Base-by-base conservation (phyloP, 306 rosid species). In the Herpetospermum pedunculosum region DNA sequence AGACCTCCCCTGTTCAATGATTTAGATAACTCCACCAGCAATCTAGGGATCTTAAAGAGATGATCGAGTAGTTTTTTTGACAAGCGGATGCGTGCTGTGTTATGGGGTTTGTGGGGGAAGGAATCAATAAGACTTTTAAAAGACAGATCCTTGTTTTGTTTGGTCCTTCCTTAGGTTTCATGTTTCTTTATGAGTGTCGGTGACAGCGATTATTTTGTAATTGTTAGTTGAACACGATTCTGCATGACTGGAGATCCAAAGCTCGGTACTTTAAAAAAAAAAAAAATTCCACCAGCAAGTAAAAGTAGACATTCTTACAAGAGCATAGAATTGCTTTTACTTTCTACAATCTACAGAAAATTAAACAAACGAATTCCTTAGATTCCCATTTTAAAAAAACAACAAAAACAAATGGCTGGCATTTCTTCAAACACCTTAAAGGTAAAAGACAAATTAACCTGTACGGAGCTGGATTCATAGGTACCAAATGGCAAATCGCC, bases 401-500 rank as follows among this genome's bases (percentile, higher is more conserved):
- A 18, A 59, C 25, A 60, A 32, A 32, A 32, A 18, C 47, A 63
- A 13, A 59, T 32, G 25, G 23, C 41, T 65, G 50, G 23, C 67
- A 38, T 49, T 34, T 73, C 18, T 3, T 70, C 75, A 16, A 47
- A 70, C 40, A 70, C 37, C 38, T 6, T 23, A 48, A 6, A 52
- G 63, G 35, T 25, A 49, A 49, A 75, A 34, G 54, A 18, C 7
- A 15, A n/a, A 29, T 13, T 1, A 71, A 88, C 98, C 97, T 91
- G 97, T 40, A 10, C 34, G 54, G 90, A 60, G 58, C 90, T 82
- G 6, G 91, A 86, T 65, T 94, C 97, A 14, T 94, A 91, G 10
- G 89, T 73, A 15, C 98, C 97, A 78, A 91, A 91, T 0, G 98
- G 95, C 79, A 94, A 73, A 75, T 94, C 98, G 34, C 97, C 96